Evolutionary conservation across 805 yeast species (phyloP).

Genomic region (Candida dendrica): DNA sequence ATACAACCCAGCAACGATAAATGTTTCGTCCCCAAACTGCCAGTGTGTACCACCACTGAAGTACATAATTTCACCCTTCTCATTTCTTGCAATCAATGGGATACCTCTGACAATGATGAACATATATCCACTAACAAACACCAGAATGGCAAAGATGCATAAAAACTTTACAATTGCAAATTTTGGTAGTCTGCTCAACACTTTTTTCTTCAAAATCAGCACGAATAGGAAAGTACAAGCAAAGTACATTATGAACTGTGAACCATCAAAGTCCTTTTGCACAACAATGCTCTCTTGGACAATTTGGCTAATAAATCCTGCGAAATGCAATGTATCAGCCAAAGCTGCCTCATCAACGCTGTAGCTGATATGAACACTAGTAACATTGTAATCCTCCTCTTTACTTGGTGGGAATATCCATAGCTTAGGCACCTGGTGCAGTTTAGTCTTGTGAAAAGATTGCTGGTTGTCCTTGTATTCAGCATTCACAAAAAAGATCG

Average conservation of each 20-base stretch:
- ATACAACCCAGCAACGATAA: conserved; percentile 46
- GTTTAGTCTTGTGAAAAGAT: conserved; percentile 32
- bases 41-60: conserved; percentile 59
- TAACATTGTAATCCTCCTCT: conserved; percentile 16
- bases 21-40: conserved; percentile 66
- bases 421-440: conserved; percentile 55
- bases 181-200: conserved; percentile 23
- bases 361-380: conserved; percentile 30
- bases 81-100: conserved; percentile 53
- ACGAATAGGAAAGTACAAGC: conserved; percentile 36
- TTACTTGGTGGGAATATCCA: conserved; percentile 55
- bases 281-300: conserved; percentile 37
- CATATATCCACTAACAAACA: conserved; percentile 55
- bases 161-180: conserved; percentile 22
- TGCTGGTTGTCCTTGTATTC: conserved; percentile 41
- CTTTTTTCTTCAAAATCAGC: conserved; percentile 41
- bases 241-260: conserved; percentile 40
- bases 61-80: conserved; percentile 42
- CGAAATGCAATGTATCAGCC: conserved; percentile 39
- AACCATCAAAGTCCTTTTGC: conserved; percentile 33
- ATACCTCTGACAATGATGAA: conserved; percentile 53
- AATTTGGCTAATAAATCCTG: conserved; percentile 42
- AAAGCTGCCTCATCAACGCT: conserved; percentile 21
- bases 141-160: conserved; percentile 32
- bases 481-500: conserved; percentile 39